phyloP scores from a whole-genome alignment of 768 basidiomycete species.

The Trametes gibbosa region DNA sequence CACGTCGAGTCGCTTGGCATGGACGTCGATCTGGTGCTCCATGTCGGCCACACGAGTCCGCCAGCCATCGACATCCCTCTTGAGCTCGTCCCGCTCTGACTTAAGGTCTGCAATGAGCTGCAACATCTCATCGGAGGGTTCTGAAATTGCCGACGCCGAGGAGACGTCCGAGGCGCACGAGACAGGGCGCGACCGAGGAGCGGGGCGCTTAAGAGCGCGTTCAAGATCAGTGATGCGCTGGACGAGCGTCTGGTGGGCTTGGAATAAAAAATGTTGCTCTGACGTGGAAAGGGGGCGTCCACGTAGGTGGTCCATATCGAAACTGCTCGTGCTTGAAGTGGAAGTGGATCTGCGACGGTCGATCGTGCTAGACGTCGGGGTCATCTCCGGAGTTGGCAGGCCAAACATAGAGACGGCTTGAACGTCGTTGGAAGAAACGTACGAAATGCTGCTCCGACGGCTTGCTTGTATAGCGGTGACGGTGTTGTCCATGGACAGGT shows the following conservation, averaged over 20 bases:
- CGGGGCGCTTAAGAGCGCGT: constrained; percentile 48
- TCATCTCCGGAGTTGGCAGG: constrained; percentile 73
- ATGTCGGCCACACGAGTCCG: constrained; percentile 70
- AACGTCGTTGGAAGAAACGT: constrained; percentile 49
- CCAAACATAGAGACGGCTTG: constrained; percentile 37
- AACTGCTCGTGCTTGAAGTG: constrained; percentile 11
- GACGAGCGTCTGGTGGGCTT: constrained; percentile 79
- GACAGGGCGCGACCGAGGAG: constrained; percentile 30
- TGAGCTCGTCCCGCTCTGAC: constrained; percentile 85
- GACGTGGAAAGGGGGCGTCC: constrained; percentile 55
- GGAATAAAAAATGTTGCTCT: constrained; percentile 85
- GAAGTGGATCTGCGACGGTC: constrained; percentile 23
- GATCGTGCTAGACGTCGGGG: constrained; percentile 46
- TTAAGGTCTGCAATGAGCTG: constrained; percentile 75
- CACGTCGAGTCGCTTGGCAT: constrained; percentile 68
- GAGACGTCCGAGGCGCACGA: constrained; percentile 55
- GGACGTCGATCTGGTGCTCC: constrained; percentile 63
- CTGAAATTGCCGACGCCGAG: constrained; percentile 32
- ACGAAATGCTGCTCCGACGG: constrained; percentile 69
- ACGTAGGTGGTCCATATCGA: constrained; percentile 12
- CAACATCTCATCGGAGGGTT: constrained; percentile 75
- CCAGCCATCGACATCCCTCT: constrained; percentile 88
- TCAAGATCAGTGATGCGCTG: constrained; percentile 82
- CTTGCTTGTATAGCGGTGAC: constrained; percentile 28
- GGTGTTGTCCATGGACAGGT: constrained; percentile 20